Evolutionary conservation across 1,284 basidiomycete species (phyloP).

Genomic region (Cystobasidium slooffiae): DNA sequence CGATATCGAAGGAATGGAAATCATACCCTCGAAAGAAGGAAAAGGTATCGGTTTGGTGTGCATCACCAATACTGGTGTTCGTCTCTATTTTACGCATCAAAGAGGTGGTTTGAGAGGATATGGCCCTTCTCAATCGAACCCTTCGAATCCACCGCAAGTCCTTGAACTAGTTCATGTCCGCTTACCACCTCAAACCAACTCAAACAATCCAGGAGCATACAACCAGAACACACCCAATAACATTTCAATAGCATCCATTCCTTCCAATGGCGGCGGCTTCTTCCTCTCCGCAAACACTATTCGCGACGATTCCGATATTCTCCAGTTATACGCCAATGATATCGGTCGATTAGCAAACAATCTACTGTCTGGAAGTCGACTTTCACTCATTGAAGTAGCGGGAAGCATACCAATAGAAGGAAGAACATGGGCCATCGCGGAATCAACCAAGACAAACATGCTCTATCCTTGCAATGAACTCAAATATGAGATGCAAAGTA

Average conservation of each 20-base stretch:
- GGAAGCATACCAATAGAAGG: conserved; percentile 76
- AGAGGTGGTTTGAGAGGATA: conserved; percentile 55
- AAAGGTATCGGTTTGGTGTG: conserved; percentile 66
- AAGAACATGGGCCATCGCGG: conserved; percentile 75
- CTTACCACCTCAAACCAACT: conserved; percentile 68
- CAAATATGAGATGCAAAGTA: conserved; percentile 51
- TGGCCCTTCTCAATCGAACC: conserved; percentile 47
- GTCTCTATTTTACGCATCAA: conserved; percentile 71
- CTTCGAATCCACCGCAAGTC: conserved; percentile 50
- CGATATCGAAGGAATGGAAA: conserved; percentile 56
- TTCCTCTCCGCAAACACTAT: conserved; percentile 64
- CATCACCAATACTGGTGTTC: conserved; percentile 69
- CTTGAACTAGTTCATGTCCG: conserved; percentile 75
- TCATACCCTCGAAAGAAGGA: conserved; percentile 57
- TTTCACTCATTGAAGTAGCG: conserved; percentile 65
- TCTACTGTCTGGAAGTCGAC: conserved; percentile 60
- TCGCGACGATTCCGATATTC: conserved; percentile 71
- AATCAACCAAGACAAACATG: conserved; percentile 61
- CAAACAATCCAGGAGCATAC: conserved; percentile 54
- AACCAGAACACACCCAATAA: conserved; percentile 32
- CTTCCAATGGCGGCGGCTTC: conserved; percentile 59
- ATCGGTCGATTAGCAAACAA: conserved; percentile 58
- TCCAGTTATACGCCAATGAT: conserved; percentile 77
- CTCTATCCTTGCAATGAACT: conserved; percentile 70
- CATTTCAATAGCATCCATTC: conserved; percentile 33